Evolutionary conservation across 768 basidiomycete species (phyloP), one percentile per base, ranked within the genome.

Genomic region (Pulveroboletus sp.): DNA sequence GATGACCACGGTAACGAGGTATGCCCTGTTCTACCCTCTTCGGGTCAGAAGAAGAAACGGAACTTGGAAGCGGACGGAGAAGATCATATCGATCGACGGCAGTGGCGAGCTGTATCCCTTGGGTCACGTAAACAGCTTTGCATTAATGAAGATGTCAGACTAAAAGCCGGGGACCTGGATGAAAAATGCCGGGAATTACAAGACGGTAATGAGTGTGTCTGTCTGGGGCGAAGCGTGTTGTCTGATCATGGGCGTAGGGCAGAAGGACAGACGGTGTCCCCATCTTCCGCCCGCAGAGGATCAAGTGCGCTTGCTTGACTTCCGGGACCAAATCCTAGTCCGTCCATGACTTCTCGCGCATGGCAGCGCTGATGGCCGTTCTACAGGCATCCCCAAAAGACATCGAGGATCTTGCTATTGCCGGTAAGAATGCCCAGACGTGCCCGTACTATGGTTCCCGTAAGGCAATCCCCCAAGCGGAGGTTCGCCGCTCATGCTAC

Each of bases 381-480:
- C 6, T 36, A 3, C 26, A 94, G 93, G 89, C 93, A 0, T 76
- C 79, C 2, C 89, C 93, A 0, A 91, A 90, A 63, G 95, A 96
- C 55, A 96, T 99, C 5, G 95, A 98, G 64, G 94, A 97, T 56
- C 78, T 98, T 14, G 89, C 89, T 7, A 66, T 65, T 8, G 71
- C 83, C 2, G 96, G 96, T 2, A 77, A 80, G 44, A 72, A 81
- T 42, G 68, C 79, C 1, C 73, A 83, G 39, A 83, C 81, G 9
- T 99, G 95, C 64, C 91, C 95, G 0, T 99, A 98, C 69, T 99
- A 97, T 65, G 92, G 88, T 4, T 87, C 92, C 8, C 74, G 96
- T 36, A 73, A 79, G 46, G 93, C 93, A 13, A 92, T 97, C 45
- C 82, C 86, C 31, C 89, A 92, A 63, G 92, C 95, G 27, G 88